These are phyloP conservation scores for Pseudogymnoascus sp. DNA, from an alignment of 2,329 filamentous ascomycete genomes.

Conservation along the genomic window DNA sequence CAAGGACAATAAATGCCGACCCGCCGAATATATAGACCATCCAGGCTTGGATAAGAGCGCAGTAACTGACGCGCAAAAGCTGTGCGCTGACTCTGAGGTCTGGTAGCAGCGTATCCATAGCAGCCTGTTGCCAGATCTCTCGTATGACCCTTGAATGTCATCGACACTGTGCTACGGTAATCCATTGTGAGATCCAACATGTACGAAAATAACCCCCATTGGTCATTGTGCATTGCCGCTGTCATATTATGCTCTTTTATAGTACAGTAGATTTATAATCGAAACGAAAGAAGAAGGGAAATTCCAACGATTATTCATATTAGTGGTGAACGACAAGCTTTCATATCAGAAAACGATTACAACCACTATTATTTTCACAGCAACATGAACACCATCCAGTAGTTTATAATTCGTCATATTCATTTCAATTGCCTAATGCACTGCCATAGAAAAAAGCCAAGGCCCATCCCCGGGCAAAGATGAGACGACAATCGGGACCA, in stretches of 20 bases:
- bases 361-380: neutral
- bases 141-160: neutral
- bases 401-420: conserved; percentile 2
- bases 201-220: neutral
- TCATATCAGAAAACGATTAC: neutral
- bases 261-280: neutral
- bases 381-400: neutral
- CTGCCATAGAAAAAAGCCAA: neutral
- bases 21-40: neutral
- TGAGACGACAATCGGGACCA: neutral
- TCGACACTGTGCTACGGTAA: neutral
- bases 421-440: conserved; percentile 1
- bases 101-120: neutral
- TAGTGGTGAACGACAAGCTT: neutral
- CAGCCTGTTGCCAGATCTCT: conserved; percentile 2
- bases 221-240: neutral
- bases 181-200: neutral
- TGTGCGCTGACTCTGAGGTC: neutral
- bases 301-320: neutral
- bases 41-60: neutral
- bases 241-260: neutral
- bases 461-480: neutral
- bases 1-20: neutral
- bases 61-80: neutral
- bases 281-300: neutral